Evolutionary conservation across 495 filamentous ascomycete genomes (phyloP), one percentile per base, ranked within the genome.

Genomic region (Penicillium cinerascens): DNA sequence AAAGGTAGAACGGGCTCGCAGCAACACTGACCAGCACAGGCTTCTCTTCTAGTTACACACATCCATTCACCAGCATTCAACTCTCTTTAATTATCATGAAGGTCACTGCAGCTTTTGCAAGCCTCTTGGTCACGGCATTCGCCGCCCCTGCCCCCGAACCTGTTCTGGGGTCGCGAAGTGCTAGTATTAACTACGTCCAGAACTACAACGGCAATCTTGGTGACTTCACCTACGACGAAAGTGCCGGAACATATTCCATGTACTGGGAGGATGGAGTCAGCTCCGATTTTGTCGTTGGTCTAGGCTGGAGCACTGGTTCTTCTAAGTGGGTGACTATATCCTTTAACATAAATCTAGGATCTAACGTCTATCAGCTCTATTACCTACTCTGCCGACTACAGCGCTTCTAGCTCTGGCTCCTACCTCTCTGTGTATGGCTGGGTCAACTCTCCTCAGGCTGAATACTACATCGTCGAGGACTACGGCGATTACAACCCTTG

Each of bases 151-250:
- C 27, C 29, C 20, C 44, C 40, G 51, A 47, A 38, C 44, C 43
- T 48, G 44, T 17, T 13, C 44, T 54, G 9, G 27, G 48, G 20
- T 7, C 51, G 40, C 51, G 51, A 37, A 43, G 44, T 42, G 43
- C 42, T 37, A 21, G 35, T 42, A 54, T 54, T 17, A 49, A 54
- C 44, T 54, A 54, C 33, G 51, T 54, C 22, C 51, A 54, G 51
- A 54, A 54, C 44, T 54, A 54, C 36, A 54, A 54, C 33, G 45
- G 51, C 45, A 54, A 54, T 27, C 51, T 54, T 27, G 51, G 51
- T 49, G 44, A 13, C 45, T 54, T 54, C 37, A 54, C 15, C 45
- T 54, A 54, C 44, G 43, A 29, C 44, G 44, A 54, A 39, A 15
- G 44, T 49, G 51, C 51, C 27, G 51, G 51, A 38, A 47, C 44